phyloP scores from a whole-genome alignment of 2,329 filamentous ascomycete species.

The Ophiostoma fasciatum region DNA sequence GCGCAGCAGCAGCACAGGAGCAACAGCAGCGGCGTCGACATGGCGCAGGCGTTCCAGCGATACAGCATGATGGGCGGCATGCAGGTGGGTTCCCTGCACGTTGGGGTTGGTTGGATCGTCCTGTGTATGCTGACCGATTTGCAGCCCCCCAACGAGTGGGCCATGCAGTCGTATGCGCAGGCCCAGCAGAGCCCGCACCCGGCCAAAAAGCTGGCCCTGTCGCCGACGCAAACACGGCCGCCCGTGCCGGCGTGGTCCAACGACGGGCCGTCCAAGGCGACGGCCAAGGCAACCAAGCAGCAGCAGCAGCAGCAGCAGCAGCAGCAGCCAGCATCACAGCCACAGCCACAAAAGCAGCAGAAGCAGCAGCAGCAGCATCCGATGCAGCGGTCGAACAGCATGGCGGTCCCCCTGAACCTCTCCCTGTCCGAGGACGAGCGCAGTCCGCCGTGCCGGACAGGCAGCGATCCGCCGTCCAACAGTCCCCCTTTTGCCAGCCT shows the following conservation, averaged over 20 bases:
- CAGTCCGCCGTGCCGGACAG: slow-evolving; percentile 33
- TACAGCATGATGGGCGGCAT: slow-evolving; percentile 21
- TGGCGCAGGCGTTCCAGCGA: slow-evolving; percentile 16
- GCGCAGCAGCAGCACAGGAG: slow-evolving; percentile 3
- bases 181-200: slow-evolving; percentile 29
- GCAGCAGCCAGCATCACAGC: too few relatives aligned
- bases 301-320: background rate
- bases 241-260: slow-evolving; percentile 37
- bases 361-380: slow-evolving; percentile 13
- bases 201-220: slow-evolving; percentile 37
- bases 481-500: slow-evolving; percentile 33
- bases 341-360: background rate
- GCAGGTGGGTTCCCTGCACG: slow-evolving; percentile 16
- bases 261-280: slow-evolving; percentile 16
- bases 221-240: slow-evolving; percentile 34
- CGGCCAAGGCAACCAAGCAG: background rate
- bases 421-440: slow-evolving; percentile 47
- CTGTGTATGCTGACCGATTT: too few relatives aligned
- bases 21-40: slow-evolving; percentile 5
- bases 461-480: slow-evolving; percentile 23
- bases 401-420: slow-evolving; percentile 30
- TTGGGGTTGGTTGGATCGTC: too few relatives aligned
- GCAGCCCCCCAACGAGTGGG: too few relatives aligned
- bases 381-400: slow-evolving; percentile 12
- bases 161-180: slow-evolving; percentile 12